phyloP scores from a whole-genome alignment of 768 basidiomycete species.

The Suillus occidentalis region DNA sequence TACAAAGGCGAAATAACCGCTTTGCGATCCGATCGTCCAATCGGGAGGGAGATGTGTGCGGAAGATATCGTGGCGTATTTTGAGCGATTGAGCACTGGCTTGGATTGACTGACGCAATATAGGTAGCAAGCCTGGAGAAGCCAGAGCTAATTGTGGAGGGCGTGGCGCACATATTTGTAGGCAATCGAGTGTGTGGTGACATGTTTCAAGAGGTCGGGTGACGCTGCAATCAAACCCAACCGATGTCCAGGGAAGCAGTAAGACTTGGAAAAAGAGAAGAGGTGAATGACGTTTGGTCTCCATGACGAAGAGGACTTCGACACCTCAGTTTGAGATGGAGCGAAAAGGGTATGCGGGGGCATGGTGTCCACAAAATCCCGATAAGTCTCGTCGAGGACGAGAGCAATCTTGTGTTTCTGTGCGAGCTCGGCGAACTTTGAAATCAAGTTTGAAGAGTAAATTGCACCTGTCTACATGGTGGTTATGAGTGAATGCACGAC shows the following conservation, averaged over 20 bases:
- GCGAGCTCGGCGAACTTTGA: slow-evolving; percentile 63
- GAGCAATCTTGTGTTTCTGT: slow-evolving; percentile 49
- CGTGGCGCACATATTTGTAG: slow-evolving; percentile 81
- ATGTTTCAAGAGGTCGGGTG: slow-evolving; percentile 48
- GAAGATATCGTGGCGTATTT: slow-evolving; percentile 59
- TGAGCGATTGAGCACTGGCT: slow-evolving; percentile 48
- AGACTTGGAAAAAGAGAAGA: slow-evolving; percentile 82
- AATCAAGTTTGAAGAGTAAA: slow-evolving; percentile 59
- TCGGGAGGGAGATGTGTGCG: slow-evolving; percentile 40
- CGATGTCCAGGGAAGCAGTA: slow-evolving; percentile 83
- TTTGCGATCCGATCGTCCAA: slow-evolving; percentile 66
- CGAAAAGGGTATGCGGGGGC: slow-evolving; percentile 61
- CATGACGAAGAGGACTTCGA: slow-evolving; percentile 39
- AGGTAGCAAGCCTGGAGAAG: slow-evolving; percentile 48
- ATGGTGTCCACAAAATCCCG: slow-evolving; percentile 66
- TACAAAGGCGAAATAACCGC: slow-evolving; percentile 82
- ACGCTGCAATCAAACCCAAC: slow-evolving; percentile 69
- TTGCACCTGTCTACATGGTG: slow-evolving; percentile 58
- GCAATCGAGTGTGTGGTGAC: slow-evolving; percentile 69
- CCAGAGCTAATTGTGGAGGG: slow-evolving; percentile 67
- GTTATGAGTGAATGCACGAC: background rate
- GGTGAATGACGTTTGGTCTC: slow-evolving; percentile 61
- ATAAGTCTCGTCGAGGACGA: slow-evolving; percentile 89
- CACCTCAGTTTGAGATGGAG: slow-evolving; percentile 13
- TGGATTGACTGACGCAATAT: slow-evolving; percentile 53